These are phyloP conservation scores for Ophiobolus disseminans DNA, from an alignment of 2,329 filamentous ascomycete species.

Conservation along the genomic window DNA sequence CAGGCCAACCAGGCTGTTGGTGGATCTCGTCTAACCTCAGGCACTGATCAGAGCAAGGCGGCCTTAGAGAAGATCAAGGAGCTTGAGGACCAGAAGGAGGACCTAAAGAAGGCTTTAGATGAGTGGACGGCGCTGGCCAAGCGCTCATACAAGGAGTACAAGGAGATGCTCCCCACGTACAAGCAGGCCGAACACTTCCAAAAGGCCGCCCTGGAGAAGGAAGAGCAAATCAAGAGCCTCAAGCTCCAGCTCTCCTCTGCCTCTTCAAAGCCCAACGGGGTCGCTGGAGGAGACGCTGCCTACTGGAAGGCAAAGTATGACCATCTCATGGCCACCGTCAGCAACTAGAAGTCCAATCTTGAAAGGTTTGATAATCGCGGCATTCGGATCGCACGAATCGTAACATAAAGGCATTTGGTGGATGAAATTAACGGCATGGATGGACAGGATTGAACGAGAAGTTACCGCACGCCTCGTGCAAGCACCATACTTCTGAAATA, in stretches of 20 bases:
- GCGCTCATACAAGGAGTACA: conserved; percentile 37
- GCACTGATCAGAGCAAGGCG: too few species aligned
- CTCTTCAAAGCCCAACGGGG: conserved; percentile 17
- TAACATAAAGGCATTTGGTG: too few species aligned
- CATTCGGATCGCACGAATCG: background rate
- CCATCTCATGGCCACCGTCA: conserved; percentile 18
- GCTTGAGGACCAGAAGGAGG: conserved; percentile 20
- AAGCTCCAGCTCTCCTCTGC: conserved; percentile 22
- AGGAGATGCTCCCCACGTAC: conserved; percentile 27
- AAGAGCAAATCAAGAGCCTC: conserved; percentile 23
- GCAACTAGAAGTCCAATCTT: background rate
- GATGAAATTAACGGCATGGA: too few species aligned
- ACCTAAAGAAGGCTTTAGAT: conserved; percentile 13
- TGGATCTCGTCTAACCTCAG: too few species aligned
- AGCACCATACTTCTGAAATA: too few species aligned
- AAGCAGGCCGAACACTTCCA: conserved; percentile 28
- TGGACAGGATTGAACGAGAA: too few species aligned
- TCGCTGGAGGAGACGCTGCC: conserved; percentile 7
- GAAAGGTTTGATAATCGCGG: background rate
- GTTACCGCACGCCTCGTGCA: too few species aligned
- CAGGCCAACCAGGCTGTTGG: too few species aligned
- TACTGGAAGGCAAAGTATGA: conserved; percentile 41
- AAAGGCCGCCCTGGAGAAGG: conserved; percentile 19
- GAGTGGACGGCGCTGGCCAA: conserved; percentile 35
- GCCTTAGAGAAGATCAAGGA: background rate